Evolutionary conservation across 1,284 basidiomycete genomes (phyloP), one percentile per base, ranked within the genome.

Genomic region (Fomes fomentarius): DNA sequence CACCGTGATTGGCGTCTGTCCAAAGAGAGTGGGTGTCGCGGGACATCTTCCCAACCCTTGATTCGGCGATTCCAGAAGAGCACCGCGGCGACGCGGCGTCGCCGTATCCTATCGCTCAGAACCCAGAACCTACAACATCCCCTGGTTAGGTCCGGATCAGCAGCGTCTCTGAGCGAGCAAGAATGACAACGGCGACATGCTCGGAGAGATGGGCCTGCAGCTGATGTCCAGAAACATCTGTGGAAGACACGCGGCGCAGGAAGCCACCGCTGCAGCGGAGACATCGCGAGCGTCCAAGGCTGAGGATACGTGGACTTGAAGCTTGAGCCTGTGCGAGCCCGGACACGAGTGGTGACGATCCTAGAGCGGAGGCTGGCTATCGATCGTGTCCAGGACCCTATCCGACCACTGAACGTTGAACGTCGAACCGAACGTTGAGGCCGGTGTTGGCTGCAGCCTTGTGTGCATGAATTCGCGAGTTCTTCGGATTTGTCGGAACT

Each of bases 401-500:
- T 37, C 45, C 45, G 45, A 14, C n/a, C 45, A 26, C 24, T n/a
- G 45, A 19, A 37, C 12, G 37, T 26, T 24, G 45, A 47, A 34
- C 31, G 25, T 15, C 22, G 45, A 47, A 47, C 10, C 38, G n/a
- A 24, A 40, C 28, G 12, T 30, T 30, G 28, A 30, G 12, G 28
- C 26, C 41, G 41, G 28, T 30, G 28, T n/a, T n/a, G n/a, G n/a
- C 28, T 25, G 52, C 40, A 45, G 42, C 38, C 56, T 41, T 41
- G 55, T 47, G 58, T 45, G 48, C 56, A 43, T 42, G 39, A 41
- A 50, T 57, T 57, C 56, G 46, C 52, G 43, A 35, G 37, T 56
- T 55, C 51, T 51, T 26, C 14, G 17, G 33, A 39, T 21, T 45
- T 45, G 52, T 47, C 53, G 48, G 55, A 57, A 57, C 55, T 40